phyloP scores from a whole-genome alignment of 2,329 filamentous ascomycete genomes.

The Diatrype stigma region DNA sequence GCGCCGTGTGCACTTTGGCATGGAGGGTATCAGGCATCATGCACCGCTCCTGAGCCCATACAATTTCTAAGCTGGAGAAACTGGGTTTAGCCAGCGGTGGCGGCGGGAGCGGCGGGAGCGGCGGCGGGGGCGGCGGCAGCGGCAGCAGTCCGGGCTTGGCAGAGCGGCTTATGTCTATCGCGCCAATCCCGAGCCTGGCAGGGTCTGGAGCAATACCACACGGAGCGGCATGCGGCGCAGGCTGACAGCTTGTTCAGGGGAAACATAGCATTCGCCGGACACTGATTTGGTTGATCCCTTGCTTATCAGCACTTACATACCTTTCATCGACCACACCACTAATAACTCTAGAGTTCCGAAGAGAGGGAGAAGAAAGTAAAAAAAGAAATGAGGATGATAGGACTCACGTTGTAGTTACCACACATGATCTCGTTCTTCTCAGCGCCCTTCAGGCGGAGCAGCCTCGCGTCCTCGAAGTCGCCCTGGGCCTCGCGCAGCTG shows the following conservation, averaged over 20 bases:
- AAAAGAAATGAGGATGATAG: not conserved
- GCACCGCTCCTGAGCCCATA: no score
- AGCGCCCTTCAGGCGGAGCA: constrained; percentile 9
- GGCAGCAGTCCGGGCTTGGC: constrained; percentile 2
- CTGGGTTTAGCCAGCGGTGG: no score
- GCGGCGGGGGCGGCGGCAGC: no score
- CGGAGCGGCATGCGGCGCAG: constrained; percentile 8
- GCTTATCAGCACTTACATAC: not conserved
- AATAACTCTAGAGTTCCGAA: no score
- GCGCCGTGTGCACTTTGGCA: no score
- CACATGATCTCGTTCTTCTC: constrained; percentile 11
- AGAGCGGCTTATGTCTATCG: constrained; percentile 12
- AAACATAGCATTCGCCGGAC: constrained; percentile 4
- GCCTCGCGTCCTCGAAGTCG: constrained; percentile 9
- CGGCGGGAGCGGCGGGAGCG: no score
- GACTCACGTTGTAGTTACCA: constrained; percentile 12
- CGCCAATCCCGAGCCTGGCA: constrained; percentile 14
- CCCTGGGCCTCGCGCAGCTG: constrained; percentile 16
- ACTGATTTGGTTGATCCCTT: constrained; percentile 3
- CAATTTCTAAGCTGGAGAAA: no score
- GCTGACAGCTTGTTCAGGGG: constrained; percentile 3
- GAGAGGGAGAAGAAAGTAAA: no score
- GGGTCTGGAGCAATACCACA: constrained; percentile 16
- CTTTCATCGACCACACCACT: not conserved
- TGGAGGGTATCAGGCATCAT: no score